Percentiles rank a stretch among this genome's conserved stretches.
phyloP scores from a whole-genome alignment of 2,329 filamentous ascomycete species.

The Fusarium marasasianum region DNA sequence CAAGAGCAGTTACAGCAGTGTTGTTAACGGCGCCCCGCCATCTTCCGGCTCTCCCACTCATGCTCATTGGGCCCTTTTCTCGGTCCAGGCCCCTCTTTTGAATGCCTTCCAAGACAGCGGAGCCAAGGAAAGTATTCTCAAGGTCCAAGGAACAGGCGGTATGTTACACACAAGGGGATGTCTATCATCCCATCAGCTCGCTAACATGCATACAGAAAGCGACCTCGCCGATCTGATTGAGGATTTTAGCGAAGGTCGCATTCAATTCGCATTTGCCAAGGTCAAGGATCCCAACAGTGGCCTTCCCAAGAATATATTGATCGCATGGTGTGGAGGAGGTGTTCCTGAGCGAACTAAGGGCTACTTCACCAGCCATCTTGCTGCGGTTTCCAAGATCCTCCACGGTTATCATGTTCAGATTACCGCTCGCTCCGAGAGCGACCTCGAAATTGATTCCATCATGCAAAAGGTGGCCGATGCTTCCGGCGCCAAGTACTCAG shows the following conservation, averaged over 20 bases:
- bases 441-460: constrained; percentile 87
- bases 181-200: neutral
- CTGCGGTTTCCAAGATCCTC: constrained; percentile 88
- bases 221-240: constrained; percentile 90
- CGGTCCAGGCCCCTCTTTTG: constrained; percentile 88
- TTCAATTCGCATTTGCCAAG: constrained; percentile 97
- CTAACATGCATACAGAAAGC: constrained; percentile 70
- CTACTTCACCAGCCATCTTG: constrained; percentile 95
- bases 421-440: constrained; percentile 89
- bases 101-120: constrained; percentile 91
- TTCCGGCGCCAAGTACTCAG: constrained; percentile 93
- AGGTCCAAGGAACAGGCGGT: constrained; percentile 93
- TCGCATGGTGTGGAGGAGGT: constrained; percentile 97
- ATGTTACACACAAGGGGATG: constrained; percentile 34
- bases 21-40: constrained; percentile 62
- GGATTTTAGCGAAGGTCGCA: constrained; percentile 94
- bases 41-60: constrained; percentile 78
- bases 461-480: constrained; percentile 94
- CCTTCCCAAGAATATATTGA: constrained; percentile 90
- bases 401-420: constrained; percentile 99
- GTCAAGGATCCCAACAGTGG: constrained; percentile 93
- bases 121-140: constrained; percentile 91
- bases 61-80: constrained; percentile 93
- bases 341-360: constrained; percentile 99
- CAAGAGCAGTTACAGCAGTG: constrained; percentile 77